A percentile compares a stretch with the other conserved stretches of the same genome.
Conservation (phyloP, 2,329 filamentous ascomycete genomes). For the Diaporthe velutina region DNA sequence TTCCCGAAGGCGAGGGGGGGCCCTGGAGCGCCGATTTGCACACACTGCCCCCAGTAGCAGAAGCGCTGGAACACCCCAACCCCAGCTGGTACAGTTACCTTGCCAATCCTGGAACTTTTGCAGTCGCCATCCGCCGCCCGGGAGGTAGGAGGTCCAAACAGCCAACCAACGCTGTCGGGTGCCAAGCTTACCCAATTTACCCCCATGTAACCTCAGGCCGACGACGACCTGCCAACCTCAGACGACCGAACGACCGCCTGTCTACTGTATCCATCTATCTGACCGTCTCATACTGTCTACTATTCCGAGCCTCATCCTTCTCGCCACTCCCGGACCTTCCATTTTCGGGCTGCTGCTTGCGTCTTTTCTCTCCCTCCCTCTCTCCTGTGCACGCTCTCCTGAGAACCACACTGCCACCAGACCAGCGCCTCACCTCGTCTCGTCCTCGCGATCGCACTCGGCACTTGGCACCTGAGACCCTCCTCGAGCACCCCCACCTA, state of each 20-base stretch:
- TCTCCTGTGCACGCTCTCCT: not conserved
- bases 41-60: not conserved
- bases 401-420: not conserved
- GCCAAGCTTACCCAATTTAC: constrained; percentile 31
- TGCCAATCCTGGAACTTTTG: constrained; percentile 23
- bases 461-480: not conserved
- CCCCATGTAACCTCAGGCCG: constrained; percentile 38
- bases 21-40: not conserved
- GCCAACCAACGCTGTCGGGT: constrained; percentile 23
- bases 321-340: not conserved
- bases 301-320: constrained; percentile 10
- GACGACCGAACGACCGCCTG: not conserved
- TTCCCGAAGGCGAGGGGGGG: not conserved
- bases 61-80: not conserved
- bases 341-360: not conserved
- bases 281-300: not conserved
- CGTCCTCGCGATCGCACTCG: not conserved
- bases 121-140: constrained; percentile 12
- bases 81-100: not conserved
- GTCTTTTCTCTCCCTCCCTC: not conserved
- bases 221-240: constrained; percentile 37
- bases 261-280: too few relatives aligned
- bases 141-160: not conserved
- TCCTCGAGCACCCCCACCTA: not conserved
- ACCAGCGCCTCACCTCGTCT: not conserved